These are phyloP conservation scores for Albugo candida DNA, from an alignment of 352 stramenopile genomes.

Conservation along the genomic window DNA sequence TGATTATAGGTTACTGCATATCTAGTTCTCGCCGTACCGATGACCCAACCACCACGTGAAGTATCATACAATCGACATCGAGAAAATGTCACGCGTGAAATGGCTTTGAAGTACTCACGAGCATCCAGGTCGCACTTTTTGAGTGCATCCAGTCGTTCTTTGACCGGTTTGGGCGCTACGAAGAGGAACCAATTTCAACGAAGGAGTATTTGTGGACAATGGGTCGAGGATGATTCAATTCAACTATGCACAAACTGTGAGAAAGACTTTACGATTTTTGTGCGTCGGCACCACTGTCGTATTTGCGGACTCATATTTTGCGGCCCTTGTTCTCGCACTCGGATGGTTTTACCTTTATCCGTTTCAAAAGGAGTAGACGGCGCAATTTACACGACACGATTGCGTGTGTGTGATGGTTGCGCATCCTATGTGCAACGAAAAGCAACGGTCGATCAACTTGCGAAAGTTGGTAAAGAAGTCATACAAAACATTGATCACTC, in stretches of 20 bases:
- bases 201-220: constrained; percentile 8
- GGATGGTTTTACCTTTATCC: constrained; percentile 31
- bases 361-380: not conserved
- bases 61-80: too few species aligned
- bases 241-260: constrained; percentile 45
- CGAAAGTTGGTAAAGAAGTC: not conserved
- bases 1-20: too few species aligned
- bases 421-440: too few species aligned
- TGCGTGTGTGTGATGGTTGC: not conserved
- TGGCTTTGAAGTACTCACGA: too few species aligned
- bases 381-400: not conserved
- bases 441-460: too few species aligned
- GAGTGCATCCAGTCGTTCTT: too few species aligned
- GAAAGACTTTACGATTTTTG: constrained; percentile 44
- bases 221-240: constrained; percentile 35
- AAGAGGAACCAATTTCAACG: not conserved
- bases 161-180: too few species aligned
- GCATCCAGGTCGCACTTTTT: too few species aligned
- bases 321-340: constrained; percentile 50
- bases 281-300: constrained; percentile 64
- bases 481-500: not conserved
- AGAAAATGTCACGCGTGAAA: too few species aligned
- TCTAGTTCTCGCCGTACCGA: too few species aligned
- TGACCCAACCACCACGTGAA: too few species aligned
- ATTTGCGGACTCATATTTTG: constrained; percentile 73